phyloP scores from a whole-genome alignment of 2,329 filamentous ascomycete species.

The Cadophora malorum region DNA sequence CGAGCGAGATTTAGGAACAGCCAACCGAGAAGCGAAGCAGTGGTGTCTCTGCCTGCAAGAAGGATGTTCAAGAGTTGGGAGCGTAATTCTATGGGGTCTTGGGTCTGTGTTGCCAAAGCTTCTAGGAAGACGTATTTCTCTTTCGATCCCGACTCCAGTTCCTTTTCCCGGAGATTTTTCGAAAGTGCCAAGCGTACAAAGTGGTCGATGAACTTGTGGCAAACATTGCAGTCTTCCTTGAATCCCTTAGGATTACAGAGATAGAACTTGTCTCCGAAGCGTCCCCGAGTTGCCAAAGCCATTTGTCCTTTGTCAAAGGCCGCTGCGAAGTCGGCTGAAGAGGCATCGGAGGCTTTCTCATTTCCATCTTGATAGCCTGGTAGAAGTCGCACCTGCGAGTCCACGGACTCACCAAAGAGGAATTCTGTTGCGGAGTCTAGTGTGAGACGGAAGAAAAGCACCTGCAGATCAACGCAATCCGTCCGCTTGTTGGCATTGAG shows the following conservation, averaged over 20 bases:
- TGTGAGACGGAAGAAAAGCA: conserved; percentile 65
- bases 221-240: conserved; percentile 36
- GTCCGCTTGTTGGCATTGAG: conserved; percentile 59
- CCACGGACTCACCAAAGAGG: conserved; percentile 64
- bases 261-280: conserved; percentile 36
- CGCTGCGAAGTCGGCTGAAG: conserved; percentile 50
- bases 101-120: conserved; percentile 57
- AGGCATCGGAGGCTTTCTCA: conserved; percentile 4
- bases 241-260: conserved; percentile 45
- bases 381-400: conserved; percentile 38
- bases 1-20: conserved; percentile 52
- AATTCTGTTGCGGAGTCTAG: conserved; percentile 60
- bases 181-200: conserved; percentile 52
- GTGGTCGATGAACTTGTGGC: conserved; percentile 54
- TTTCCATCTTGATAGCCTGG: conserved; percentile 20
- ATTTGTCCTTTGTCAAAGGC: conserved; percentile 55
- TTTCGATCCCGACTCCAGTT: conserved; percentile 40
- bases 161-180: conserved; percentile 38
- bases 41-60: conserved; percentile 65
- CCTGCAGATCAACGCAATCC: conserved; percentile 63
- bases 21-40: conserved; percentile 58
- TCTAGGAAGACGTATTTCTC: conserved; percentile 58
- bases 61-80: conserved; percentile 61
- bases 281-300: conserved; percentile 32
- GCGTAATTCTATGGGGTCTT: conserved; percentile 53